Evolutionary conservation across 805 yeast species (phyloP).

Genomic region (Nakazawaea anatomiae): DNA sequence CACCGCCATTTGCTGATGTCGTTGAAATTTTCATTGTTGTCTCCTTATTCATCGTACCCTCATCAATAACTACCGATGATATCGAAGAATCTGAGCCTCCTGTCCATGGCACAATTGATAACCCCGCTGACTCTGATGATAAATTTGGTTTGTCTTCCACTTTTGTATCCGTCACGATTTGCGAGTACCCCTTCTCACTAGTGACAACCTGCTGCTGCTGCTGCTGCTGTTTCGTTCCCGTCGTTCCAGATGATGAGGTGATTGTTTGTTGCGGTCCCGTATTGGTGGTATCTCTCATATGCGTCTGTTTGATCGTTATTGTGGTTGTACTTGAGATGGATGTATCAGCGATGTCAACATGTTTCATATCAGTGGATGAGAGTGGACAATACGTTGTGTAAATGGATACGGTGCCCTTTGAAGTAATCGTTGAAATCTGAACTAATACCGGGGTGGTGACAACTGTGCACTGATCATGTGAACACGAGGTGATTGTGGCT

Average conservation of each 20-base stretch:
- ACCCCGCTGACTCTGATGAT: background rate
- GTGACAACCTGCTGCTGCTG: background rate
- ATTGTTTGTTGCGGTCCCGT: too few relatives aligned
- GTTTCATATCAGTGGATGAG: constrained; percentile 8
- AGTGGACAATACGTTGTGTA: constrained; percentile 38
- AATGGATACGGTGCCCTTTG: constrained; percentile 24
- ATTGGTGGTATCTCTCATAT: background rate
- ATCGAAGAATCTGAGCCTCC: background rate
- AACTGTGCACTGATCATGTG: constrained; percentile 22
- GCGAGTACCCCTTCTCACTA: background rate
- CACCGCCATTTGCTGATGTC: too few relatives aligned
- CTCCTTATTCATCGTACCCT: background rate
- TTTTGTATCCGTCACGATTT: background rate
- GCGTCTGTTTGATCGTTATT: background rate
- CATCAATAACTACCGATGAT: background rate
- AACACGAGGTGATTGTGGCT: constrained; percentile 25
- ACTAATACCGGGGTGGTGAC: constrained; percentile 17
- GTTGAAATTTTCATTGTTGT: too few relatives aligned
- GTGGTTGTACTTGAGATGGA: background rate
- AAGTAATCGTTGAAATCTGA: constrained; percentile 25
- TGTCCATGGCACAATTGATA: background rate
- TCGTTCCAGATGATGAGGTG: too few relatives aligned
- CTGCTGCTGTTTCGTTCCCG: background rate
- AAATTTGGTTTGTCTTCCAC: background rate
- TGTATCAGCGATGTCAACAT: background rate